Percentiles rank a stretch among this genome's conserved stretches.
Conservation (phyloP, 1,139 yeast genomes). For the Suhomyces bokatorum region DNA sequence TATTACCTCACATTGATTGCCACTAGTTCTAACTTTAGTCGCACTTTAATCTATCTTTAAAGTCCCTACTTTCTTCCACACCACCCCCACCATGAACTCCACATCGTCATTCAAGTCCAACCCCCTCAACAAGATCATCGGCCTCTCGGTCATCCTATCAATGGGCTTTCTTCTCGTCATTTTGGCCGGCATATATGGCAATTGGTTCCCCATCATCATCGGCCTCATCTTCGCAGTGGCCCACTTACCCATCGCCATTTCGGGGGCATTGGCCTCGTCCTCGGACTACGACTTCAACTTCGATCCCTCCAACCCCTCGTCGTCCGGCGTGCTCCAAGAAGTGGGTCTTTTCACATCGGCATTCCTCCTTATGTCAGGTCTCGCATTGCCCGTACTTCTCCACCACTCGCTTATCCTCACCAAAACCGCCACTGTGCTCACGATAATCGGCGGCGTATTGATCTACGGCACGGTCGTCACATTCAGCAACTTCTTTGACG, state of each 20-base stretch:
- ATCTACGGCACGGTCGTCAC: slow-evolving; percentile 74
- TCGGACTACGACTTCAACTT: slow-evolving; percentile 49
- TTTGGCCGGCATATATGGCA: slow-evolving; percentile 73
- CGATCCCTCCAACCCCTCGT: slow-evolving; percentile 37
- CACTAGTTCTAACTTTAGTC: background rate
- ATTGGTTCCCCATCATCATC: slow-evolving; percentile 74
- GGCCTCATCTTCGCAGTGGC: slow-evolving; percentile 58
- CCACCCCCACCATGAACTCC: slow-evolving; percentile 28
- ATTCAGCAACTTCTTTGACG: slow-evolving; percentile 71
- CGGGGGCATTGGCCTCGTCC: slow-evolving; percentile 33
- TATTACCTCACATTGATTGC: background rate
- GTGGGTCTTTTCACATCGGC: slow-evolving; percentile 71
- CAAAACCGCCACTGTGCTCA: slow-evolving; percentile 58
- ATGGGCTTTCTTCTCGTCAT: slow-evolving; percentile 76
- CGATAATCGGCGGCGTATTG: slow-evolving; percentile 67
- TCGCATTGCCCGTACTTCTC: slow-evolving; percentile 65
- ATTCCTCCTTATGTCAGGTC: slow-evolving; percentile 62
- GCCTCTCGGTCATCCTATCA: slow-evolving; percentile 70
- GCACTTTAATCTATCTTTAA: background rate
- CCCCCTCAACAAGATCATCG: slow-evolving; percentile 73
- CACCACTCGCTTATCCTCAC: slow-evolving; percentile 65
- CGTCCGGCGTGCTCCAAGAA: slow-evolving; percentile 44
- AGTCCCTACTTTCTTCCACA: background rate
- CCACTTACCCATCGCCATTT: slow-evolving; percentile 61
- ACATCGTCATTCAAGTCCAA: slow-evolving; percentile 34